These are phyloP conservation scores for Aspergillus sp. DNA, from an alignment of 2,329 filamentous ascomycete species.

Conservation along the genomic window DNA sequence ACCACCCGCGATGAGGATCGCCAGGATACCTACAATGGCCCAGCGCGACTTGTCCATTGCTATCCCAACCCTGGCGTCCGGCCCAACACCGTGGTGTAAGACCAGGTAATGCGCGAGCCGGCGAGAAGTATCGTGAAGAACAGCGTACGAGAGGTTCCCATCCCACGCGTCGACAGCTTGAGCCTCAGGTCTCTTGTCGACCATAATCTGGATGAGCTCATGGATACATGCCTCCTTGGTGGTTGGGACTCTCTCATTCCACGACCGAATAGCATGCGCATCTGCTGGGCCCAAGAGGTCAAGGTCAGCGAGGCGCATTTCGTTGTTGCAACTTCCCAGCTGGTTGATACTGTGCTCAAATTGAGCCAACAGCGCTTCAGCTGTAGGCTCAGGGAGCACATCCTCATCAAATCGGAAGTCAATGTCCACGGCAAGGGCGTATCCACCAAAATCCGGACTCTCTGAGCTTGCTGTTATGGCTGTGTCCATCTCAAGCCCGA, in stretches of 20 bases:
- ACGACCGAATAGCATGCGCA: not conserved
- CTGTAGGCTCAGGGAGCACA: not conserved
- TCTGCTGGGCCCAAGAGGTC: not conserved
- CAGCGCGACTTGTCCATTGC: no score
- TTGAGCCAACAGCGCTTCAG: not conserved
- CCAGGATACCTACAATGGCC: no score
- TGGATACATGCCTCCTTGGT: not conserved
- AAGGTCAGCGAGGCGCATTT: not conserved
- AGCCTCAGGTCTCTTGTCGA: not conserved
- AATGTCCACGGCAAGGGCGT: not conserved
- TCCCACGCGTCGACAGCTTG: not conserved
- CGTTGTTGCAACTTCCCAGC: not conserved
- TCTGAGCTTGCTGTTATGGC: not conserved
- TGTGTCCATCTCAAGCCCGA: not conserved
- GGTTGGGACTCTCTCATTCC: not conserved
- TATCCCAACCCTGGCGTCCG: no score
- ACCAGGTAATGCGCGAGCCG: no score
- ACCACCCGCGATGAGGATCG: no score
- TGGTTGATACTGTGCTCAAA: not conserved
- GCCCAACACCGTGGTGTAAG: no score
- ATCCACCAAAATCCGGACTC: not conserved
- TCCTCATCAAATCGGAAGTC: not conserved
- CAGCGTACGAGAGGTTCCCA: not conserved
- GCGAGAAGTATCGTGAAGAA: no score
- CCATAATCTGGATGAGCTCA: not conserved